Percentiles rank a stretch among this genome's conserved stretches.
These are phyloP conservation scores for Nephromyces sp. DNA, from an alignment of 169 alveolate genomes.

Conservation along the genomic window DNA sequence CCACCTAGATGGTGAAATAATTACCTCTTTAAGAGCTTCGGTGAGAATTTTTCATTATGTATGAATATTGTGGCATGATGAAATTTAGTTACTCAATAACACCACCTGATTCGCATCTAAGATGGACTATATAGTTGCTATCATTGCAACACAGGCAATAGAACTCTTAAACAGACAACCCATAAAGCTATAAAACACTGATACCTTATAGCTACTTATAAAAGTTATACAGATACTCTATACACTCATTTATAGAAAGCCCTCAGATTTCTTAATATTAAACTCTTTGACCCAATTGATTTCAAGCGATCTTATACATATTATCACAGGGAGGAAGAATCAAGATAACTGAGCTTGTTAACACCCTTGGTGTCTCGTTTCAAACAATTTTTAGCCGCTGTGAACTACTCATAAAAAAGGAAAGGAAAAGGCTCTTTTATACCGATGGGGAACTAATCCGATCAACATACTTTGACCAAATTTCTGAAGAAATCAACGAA, in stretches of 20 bases:
- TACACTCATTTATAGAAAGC: too few species aligned
- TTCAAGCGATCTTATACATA: neutral
- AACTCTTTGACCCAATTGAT: neutral
- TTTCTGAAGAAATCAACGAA: slow-evolving; percentile 9
- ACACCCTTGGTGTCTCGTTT: neutral
- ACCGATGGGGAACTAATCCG: slow-evolving; percentile 9
- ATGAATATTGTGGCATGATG: too few species aligned
- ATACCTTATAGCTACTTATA: too few species aligned
- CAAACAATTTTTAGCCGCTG: neutral
- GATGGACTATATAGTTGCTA: too few species aligned
- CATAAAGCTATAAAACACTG: neutral
- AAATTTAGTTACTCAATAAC: too few species aligned
- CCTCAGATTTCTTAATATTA: neutral
- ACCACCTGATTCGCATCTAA: too few species aligned
- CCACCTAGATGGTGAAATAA: slow-evolving; percentile 5
- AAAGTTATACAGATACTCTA: too few species aligned
- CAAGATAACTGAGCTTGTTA: neutral
- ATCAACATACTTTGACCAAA: neutral
- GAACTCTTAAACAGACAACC: too few species aligned
- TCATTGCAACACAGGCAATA: too few species aligned
- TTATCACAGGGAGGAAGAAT: slow-evolving; percentile 6
- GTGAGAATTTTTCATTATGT: too few species aligned
- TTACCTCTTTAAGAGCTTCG: neutral
- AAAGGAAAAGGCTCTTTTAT: neutral
- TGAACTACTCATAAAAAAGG: neutral